phyloP scores from a whole-genome alignment of 495 filamentous ascomycete species.

The Parathielavia hyrcaniae region DNA sequence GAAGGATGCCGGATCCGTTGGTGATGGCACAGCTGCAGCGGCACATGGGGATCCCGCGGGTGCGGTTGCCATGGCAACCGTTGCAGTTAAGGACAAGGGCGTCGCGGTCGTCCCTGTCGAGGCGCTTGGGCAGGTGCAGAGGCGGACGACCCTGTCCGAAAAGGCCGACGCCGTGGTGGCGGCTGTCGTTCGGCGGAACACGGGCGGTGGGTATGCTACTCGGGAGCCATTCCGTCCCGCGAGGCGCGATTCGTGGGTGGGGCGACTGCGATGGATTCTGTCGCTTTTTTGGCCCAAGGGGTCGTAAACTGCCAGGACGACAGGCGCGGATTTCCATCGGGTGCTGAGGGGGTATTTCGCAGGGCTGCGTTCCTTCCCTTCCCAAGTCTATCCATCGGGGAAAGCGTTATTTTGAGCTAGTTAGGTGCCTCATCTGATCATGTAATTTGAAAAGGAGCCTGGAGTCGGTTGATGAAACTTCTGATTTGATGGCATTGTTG shows the following conservation, averaged over 20 bases:
- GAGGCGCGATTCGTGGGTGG: slow-evolving; percentile 1
- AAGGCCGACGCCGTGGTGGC: slow-evolving; percentile 7
- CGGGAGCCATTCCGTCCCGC: neutral
- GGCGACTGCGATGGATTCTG: slow-evolving; percentile 4
- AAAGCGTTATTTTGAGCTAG: slow-evolving; percentile 6
- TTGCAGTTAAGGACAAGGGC: neutral
- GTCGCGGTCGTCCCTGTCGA: neutral
- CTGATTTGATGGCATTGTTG: neutral
- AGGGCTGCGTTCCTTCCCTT: neutral
- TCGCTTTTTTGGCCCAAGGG: slow-evolving; percentile 4
- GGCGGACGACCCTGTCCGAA: slow-evolving; percentile 1
- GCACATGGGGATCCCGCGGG: neutral
- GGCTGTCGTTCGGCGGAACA: slow-evolving; percentile 6
- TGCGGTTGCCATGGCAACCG: neutral
- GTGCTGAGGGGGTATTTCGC: neutral
- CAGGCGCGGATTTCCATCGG: neutral
- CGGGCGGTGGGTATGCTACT: neutral
- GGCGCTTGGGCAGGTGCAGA: neutral
- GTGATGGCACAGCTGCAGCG: neutral
- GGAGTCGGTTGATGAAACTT: too few species aligned
- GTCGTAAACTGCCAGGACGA: neutral
- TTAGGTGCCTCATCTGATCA: neutral
- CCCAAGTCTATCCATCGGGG: neutral
- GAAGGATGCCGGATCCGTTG: neutral
- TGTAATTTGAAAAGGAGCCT: neutral